A percentile compares a stretch with the other conserved stretches of the same genome.
Conservation (phyloP, 2,329 filamentous ascomycete genomes). For the Ophiostoma himal-ulmi region DNA sequence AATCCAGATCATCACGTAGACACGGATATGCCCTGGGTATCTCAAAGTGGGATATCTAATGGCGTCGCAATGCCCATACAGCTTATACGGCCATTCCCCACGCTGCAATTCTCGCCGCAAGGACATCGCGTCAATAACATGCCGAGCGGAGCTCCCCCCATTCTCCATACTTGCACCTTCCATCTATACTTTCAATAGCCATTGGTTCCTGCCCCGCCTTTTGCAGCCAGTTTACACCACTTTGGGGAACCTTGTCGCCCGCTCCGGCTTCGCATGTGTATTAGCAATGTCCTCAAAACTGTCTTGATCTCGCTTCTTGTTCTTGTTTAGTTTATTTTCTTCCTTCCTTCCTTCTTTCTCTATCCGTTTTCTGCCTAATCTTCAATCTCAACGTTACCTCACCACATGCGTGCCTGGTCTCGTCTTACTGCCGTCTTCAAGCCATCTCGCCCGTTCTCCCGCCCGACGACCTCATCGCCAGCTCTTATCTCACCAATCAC, state of each 20-base stretch:
- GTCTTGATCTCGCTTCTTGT: neutral
- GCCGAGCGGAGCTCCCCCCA: conserved; percentile 10
- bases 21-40: neutral
- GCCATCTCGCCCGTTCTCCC: neutral
- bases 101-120: neutral
- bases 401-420: conserved; percentile 17
- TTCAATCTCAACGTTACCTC: neutral
- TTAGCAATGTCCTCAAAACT: conserved; percentile 10
- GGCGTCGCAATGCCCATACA: neutral
- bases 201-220: conserved; percentile 17
- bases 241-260: neutral
- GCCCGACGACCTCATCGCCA: conserved; percentile 1
- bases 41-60: neutral
- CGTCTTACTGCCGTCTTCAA: conserved; percentile 1
- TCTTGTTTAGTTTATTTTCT: conserved; percentile 2
- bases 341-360: neutral
- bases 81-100: neutral
- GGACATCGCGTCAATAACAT: conserved; percentile 14
- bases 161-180: neutral
- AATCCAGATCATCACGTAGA: neutral
- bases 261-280: conserved; percentile 4
- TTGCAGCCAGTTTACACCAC: conserved; percentile 4
- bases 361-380: neutral
- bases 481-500: neutral
- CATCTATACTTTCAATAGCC: neutral